Evolutionary conservation across 805 yeast species (phyloP).

Genomic region (Candida glaebosa): DNA sequence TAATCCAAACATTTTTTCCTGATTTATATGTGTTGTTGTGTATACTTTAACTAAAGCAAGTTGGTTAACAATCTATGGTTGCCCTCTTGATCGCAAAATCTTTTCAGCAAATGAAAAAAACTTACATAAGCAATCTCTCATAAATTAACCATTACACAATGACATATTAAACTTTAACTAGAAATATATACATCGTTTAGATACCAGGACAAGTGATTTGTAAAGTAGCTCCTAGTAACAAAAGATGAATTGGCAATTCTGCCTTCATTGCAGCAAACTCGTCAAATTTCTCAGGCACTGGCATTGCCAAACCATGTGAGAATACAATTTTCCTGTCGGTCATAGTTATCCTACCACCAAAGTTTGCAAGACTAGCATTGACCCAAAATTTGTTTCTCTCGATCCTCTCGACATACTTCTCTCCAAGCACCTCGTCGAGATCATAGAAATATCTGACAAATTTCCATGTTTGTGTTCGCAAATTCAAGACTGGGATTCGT

Average conservation of each 20-base stretch:
- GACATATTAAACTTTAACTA: background rate
- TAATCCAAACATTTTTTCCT: constrained; percentile 60
- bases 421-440: constrained; percentile 21
- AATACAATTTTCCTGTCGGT: constrained; percentile 33
- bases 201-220: constrained; percentile 37
- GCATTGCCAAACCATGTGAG: constrained; percentile 33
- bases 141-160: background rate
- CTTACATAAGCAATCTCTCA: background rate
- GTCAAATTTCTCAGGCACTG: constrained; percentile 29
- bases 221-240: constrained; percentile 34
- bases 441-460: constrained; percentile 34
- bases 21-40: background rate
- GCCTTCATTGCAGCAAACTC: constrained; percentile 19
- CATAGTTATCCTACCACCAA: constrained; percentile 31
- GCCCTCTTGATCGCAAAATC: background rate
- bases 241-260: constrained; percentile 15
- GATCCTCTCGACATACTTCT: constrained; percentile 17
- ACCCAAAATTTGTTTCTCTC: constrained; percentile 17
- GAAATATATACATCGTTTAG: constrained; percentile 13
- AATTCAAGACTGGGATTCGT: constrained; percentile 33
- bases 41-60: constrained; percentile 5
- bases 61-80: background rate
- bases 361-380: constrained; percentile 26
- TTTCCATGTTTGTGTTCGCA: constrained; percentile 40
- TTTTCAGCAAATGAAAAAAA: background rate